A percentile compares a stretch with the other conserved stretches of the same genome.
Evolutionary conservation across 108 stramenopile genomes (phyloP).

Genomic region (Mediolabrus comicus): DNA sequence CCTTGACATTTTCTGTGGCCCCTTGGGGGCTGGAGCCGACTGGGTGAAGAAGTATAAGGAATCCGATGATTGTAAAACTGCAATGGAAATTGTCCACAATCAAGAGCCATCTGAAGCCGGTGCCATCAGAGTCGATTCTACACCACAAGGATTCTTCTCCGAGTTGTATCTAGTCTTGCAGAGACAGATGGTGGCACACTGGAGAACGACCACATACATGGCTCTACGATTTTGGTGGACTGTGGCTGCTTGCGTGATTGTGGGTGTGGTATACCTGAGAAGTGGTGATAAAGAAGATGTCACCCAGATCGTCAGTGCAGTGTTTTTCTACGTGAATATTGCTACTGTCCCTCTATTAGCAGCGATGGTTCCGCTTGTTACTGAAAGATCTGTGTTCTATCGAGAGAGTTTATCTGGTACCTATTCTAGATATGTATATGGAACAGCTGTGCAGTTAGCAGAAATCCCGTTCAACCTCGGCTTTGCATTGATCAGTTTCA

Average conservation of each 20-base stretch:
- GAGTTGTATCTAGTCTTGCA: neutral
- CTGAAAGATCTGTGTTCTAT: neutral
- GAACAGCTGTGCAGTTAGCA: neutral
- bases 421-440: neutral
- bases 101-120: neutral
- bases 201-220: neutral
- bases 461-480: constrained; percentile 8
- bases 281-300: neutral
- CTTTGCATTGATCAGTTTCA: neutral
- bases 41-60: neutral
- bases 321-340: neutral
- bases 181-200: neutral
- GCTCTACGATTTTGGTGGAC: neutral
- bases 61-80: neutral
- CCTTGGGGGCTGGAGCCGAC: neutral
- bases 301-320: neutral
- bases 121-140: neutral
- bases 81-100: neutral
- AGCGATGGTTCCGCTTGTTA: neutral
- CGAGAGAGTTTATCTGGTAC: neutral
- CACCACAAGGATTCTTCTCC: neutral
- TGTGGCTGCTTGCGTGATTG: neutral
- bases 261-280: neutral
- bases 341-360: neutral
- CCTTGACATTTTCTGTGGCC: neutral